Evolutionary conservation across 495 filamentous ascomycete species (phyloP).

Genomic region (Aspergillus carlsbadensis): DNA sequence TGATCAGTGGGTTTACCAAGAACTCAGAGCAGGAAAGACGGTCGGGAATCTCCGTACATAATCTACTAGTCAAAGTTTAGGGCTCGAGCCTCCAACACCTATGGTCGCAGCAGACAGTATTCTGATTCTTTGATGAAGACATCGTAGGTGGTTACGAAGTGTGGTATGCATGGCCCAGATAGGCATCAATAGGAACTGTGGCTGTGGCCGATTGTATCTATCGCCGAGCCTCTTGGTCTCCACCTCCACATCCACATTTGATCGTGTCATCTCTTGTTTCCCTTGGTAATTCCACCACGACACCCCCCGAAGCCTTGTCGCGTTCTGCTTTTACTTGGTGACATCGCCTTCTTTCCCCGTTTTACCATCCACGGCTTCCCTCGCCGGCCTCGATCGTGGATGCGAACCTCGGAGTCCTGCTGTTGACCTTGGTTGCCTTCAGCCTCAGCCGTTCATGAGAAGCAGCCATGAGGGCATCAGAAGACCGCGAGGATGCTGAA

Average conservation of each 20-base stretch:
- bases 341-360: not conserved
- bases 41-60: too few relatives aligned
- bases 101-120: not conserved
- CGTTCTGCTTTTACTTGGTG: not conserved
- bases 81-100: too few relatives aligned
- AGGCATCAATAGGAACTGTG: constrained; percentile 5
- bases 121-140: not conserved
- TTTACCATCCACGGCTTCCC: not conserved
- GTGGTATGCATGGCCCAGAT: not conserved
- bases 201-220: not conserved
- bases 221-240: not conserved
- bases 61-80: too few relatives aligned
- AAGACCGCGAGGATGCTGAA: constrained; percentile 28
- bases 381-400: not conserved
- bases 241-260: constrained; percentile 1
- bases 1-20: too few relatives aligned
- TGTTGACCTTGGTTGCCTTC: not conserved
- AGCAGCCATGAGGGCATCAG: constrained; percentile 33
- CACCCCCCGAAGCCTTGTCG: not conserved
- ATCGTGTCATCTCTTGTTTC: not conserved
- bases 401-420: not conserved
- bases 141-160: not conserved
- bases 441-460: not conserved
- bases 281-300: not conserved
- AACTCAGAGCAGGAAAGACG: too few relatives aligned